Evolutionary conservation across 352 stramenopile genomes (phyloP).

Genomic region (Phytophthora podocarpi): DNA sequence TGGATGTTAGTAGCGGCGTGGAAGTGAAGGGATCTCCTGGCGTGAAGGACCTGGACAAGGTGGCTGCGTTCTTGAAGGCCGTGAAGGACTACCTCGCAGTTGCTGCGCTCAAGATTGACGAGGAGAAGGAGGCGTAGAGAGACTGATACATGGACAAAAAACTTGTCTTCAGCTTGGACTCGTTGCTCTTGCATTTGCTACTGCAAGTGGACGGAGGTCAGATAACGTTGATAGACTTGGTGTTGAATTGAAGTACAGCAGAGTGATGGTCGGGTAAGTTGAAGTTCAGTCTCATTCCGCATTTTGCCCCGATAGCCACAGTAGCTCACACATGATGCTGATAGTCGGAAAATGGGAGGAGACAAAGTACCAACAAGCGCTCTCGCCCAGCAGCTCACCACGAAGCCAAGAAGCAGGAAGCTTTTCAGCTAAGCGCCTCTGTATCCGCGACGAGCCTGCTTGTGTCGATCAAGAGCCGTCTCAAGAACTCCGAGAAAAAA

Average conservation of each 20-base stretch:
- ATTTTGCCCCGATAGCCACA: slow-evolving; percentile 12
- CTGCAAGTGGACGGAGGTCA: not conserved
- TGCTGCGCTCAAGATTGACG: slow-evolving; percentile 66
- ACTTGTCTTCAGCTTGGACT: slow-evolving; percentile 8
- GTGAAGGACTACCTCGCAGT: slow-evolving; percentile 68
- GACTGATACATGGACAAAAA: not conserved
- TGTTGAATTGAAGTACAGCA: slow-evolving; percentile 10
- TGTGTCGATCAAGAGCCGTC: not conserved
- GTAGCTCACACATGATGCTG: slow-evolving; percentile 1
- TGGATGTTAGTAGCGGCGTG: slow-evolving; percentile 97
- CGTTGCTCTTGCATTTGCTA: slow-evolving; percentile 3
- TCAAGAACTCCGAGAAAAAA: no score
- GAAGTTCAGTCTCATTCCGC: slow-evolving; percentile 28
- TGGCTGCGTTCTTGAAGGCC: slow-evolving; percentile 64
- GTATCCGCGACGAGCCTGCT: not conserved
- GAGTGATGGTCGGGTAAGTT: slow-evolving; percentile 26
- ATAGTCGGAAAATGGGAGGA: not conserved
- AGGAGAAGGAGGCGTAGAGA: slow-evolving; percentile 50
- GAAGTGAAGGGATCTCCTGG: slow-evolving; percentile 82
- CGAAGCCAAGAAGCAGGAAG: not conserved
- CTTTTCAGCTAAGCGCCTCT: slow-evolving; percentile 1
- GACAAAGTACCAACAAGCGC: not conserved
- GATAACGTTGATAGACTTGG: slow-evolving; percentile 25
- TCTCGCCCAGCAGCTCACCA: not conserved
- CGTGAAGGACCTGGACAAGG: slow-evolving; percentile 70